These are phyloP conservation scores for Aspergillus taichungensis DNA, from an alignment of 495 filamentous ascomycete species.

Conservation along the genomic window DNA sequence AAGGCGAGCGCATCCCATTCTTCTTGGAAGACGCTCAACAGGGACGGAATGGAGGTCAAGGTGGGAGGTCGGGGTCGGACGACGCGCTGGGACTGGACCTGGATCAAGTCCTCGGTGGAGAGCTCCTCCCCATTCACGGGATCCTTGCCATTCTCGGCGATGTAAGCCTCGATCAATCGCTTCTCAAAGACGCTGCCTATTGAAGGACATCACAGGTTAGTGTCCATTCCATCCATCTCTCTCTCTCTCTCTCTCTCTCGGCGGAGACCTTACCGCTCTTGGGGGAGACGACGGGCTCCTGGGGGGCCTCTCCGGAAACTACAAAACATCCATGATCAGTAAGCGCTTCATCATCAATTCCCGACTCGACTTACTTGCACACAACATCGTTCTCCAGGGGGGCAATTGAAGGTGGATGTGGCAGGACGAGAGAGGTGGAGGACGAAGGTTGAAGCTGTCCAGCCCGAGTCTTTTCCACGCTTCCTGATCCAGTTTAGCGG, in stretches of 20 bases:
- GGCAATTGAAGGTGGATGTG: constrained; percentile 20
- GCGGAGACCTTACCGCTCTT: constrained; percentile 74
- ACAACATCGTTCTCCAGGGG: constrained; percentile 46
- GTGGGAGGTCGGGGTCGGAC: constrained; percentile 87
- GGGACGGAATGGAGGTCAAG: constrained; percentile 92
- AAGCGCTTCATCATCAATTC: neutral
- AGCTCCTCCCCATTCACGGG: constrained; percentile 87
- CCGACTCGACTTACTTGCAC: constrained; percentile 53
- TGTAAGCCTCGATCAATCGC: constrained; percentile 89
- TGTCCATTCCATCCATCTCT: neutral
- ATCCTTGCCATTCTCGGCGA: constrained; percentile 88
- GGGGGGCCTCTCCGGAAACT: constrained; percentile 97
- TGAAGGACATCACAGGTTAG: constrained; percentile 24
- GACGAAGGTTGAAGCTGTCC: constrained; percentile 26
- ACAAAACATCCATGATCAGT: constrained; percentile 18
- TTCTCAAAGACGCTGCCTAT: constrained; percentile 86
- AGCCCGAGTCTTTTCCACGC: constrained; percentile 35
- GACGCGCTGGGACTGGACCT: constrained; percentile 70
- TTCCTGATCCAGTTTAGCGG: constrained; percentile 29
- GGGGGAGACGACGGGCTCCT: constrained; percentile 86
- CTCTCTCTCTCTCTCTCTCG: neutral
- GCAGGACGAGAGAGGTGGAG: constrained; percentile 15
- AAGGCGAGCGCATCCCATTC: constrained; percentile 95
- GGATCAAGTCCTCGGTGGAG: constrained; percentile 75
- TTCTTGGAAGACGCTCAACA: constrained; percentile 93